Base-by-base conservation (phyloP, 805 yeast genomes). In the Jamesozyma lodderae region DNA sequence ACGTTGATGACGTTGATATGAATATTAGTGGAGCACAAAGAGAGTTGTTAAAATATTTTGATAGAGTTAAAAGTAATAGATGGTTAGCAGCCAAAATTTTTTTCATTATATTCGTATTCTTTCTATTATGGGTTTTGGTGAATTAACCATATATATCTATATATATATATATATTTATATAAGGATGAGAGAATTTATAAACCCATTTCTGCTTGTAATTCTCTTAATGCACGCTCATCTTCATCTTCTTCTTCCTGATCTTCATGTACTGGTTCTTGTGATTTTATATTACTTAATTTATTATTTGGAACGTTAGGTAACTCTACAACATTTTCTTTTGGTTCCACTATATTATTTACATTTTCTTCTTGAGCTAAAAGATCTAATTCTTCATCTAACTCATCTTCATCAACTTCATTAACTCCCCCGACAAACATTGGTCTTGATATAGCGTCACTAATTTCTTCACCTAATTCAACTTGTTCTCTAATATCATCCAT, bases 401-500 rank as follows among this genome's bases (percentile, higher is more conserved):
- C 98, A 52, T 87, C 96, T 51, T 86, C 94, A 55, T 84, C 95
- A 23, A 79, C 37, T 41, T 85, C 95, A 20, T 49, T 46, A 14
- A 37, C 47, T n/a, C n/a, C n/a, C 4, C 55, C 57, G 36, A 71
- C 71, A 39, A 94, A 94, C 48, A 92, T 73, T 5, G 98, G 96
- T 64, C 95, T 77, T 35, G 95, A 81, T 41, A 92, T 87, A 28
- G 98, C 97, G 41, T 92, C 96, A 35, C 94, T 80, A 39, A 92
- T 87, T 68, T 92, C 98, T 49, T 87, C 96, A 31, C 95, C 83
- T 53, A 85, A 69, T 53, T 90, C 96, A 37, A 90, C 94, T 64
- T 92, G 97, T 59, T 92, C 98, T 51, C 97, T 77, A 46, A 94
- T 86, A 45, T 90, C 95, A 61, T 92, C 98, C 97, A 92, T 90